phyloP scores from a whole-genome alignment of 129 eudicot genomes.

The Calendula officinalis region DNA sequence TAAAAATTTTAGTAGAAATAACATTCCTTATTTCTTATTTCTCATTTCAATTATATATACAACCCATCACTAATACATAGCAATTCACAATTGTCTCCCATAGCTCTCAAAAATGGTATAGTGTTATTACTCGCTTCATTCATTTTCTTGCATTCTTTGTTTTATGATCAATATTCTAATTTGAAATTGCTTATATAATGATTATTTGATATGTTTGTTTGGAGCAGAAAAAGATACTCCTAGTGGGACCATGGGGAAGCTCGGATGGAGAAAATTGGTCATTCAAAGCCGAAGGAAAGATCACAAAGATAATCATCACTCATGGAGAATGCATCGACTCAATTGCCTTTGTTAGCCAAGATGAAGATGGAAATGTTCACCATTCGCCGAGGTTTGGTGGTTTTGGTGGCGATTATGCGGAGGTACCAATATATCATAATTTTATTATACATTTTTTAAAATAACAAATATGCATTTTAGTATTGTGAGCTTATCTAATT shows the following conservation, averaged over 20 bases:
- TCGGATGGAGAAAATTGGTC: constrained; percentile 31
- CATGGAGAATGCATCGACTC: constrained; percentile 36
- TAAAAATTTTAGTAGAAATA: no score
- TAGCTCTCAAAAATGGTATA: constrained; percentile 26
- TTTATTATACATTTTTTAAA: no score
- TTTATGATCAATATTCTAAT: not conserved
- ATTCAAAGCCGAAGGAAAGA: constrained; percentile 35
- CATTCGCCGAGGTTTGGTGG: constrained; percentile 34
- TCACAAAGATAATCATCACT: constrained; percentile 25
- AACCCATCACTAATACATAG: constrained; percentile 9
- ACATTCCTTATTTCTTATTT: no score
- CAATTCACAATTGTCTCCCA: constrained; percentile 5
- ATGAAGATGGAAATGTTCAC: constrained; percentile 22
- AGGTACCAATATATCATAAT: constrained; percentile 7
- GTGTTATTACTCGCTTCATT: not conserved
- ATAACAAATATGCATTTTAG: no score
- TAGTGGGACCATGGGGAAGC: constrained; percentile 37
- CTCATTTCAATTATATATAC: not conserved
- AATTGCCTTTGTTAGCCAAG: constrained; percentile 33
- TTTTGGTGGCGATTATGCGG: constrained; percentile 26
- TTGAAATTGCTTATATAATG: not conserved
- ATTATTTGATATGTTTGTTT: not conserved
- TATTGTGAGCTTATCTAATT: no score
- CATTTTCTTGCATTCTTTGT: not conserved
- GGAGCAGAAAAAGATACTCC: constrained; percentile 23